Base-by-base conservation (phyloP, 306 rosid species). In the Glycyrrhiza uralensis region DNA sequence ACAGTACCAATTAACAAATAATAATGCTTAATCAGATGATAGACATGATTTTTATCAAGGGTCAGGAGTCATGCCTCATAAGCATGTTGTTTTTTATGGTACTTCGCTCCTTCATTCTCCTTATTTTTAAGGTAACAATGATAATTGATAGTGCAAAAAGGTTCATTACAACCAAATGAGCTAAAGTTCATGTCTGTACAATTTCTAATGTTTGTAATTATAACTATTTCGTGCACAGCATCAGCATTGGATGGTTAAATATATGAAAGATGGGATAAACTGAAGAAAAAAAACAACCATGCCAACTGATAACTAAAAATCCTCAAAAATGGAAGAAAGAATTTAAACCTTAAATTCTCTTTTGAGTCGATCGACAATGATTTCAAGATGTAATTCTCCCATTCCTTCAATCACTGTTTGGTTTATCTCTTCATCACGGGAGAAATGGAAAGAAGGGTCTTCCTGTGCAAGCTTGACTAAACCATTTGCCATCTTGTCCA, bases 341-440 rank as follows among this genome's bases (percentile, higher is more conserved):
- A 68, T 64, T 65, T 66, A 67, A n/a, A 93, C 98, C 97, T 94
- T 91, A 60, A 70, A 94, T 84, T 94, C 99, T 76, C 99, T 94
- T 84, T 94, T 94, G 47, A 94, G 94, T 20, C 96, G 80, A 82
- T 94, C 99, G 6, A 94, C 97, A 76, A 91, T 94, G 70, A 94
- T 94, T 83, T 94, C 99, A 51, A 94, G 99, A 83, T 94, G 99
- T 82, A 94, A 74, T 78, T 94, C 99, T 60, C 99, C 99, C 99
- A 94, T 94, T 71, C 99, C 99, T 86, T 94, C 99, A n/a, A 94
- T 94, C 58, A 91, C 96, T 0, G 99, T 94, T 81, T 94, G 96
- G 76, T 94, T 94, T 68, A 89, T 78, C 93, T 94, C 99, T 68
- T 94, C 97, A 71, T 94, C 99, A 30, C 99, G 82, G 13, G 99